These are phyloP conservation scores for Termitomyces sp. DNA, from an alignment of 768 basidiomycete species.

Conservation along the genomic window DNA sequence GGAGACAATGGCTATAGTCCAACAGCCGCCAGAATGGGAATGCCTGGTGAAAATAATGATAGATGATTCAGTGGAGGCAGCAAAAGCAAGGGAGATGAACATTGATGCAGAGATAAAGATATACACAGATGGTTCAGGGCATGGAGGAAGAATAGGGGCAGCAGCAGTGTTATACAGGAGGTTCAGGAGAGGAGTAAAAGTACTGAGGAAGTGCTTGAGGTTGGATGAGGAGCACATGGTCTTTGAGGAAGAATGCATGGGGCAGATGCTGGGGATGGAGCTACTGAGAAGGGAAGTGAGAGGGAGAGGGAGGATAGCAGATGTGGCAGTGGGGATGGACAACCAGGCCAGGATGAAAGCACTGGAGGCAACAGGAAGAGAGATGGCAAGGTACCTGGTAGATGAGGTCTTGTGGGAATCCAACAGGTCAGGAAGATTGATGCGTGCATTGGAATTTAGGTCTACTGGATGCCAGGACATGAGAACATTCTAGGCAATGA, in stretches of 20 bases:
- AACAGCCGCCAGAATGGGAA: background rate
- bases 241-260: background rate
- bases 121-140: conserved; percentile 14
- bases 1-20: background rate
- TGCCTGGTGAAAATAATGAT: too few species aligned
- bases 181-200: background rate
- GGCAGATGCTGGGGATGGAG: conserved; percentile 12
- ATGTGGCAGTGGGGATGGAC: too few species aligned
- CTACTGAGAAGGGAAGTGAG: background rate
- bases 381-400: background rate
- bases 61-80: background rate
- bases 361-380: too few species aligned
- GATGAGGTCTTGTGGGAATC: too few species aligned
- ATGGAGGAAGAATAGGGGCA: conserved; percentile 20
- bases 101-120: background rate
- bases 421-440: background rate
- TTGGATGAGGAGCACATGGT: conserved; percentile 9
- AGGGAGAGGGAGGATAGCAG: too few species aligned
- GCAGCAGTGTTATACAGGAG: conserved; percentile 16
- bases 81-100: background rate
- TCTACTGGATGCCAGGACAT: background rate
- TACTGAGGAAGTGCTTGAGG: conserved; percentile 17
- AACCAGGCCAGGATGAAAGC: too few species aligned
- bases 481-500: background rate
- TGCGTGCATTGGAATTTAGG: background rate